Evolutionary conservation across 371 early-diverging fungal genomes (phyloP).

Genomic region (Mortierella sp.): DNA sequence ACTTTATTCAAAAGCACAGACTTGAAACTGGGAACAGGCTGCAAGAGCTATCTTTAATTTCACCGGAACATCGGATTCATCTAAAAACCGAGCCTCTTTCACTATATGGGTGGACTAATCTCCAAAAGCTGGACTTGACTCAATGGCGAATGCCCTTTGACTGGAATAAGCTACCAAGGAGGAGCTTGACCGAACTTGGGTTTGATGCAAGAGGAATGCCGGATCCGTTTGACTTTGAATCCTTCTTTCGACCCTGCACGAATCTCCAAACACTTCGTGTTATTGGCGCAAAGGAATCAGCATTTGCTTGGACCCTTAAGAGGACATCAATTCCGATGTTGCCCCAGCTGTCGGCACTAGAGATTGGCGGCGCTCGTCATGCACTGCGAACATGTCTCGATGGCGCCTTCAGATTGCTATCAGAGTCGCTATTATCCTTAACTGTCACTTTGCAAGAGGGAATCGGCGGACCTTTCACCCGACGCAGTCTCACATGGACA

Average conservation of each 20-base stretch:
- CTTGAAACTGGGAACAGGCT: neutral
- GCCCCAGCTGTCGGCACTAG: constrained; percentile 7
- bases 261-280: constrained; percentile 9
- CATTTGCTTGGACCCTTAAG: constrained; percentile 8
- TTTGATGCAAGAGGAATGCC: neutral
- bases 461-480: neutral
- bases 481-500: constrained; percentile 10
- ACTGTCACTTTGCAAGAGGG: constrained; percentile 13
- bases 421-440: constrained; percentile 1
- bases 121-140: constrained; percentile 8
- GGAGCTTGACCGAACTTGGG: constrained; percentile 9
- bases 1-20: neutral
- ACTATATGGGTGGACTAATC: constrained; percentile 4
- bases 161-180: constrained; percentile 5
- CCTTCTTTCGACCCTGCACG: constrained; percentile 11
- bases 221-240: constrained; percentile 2
- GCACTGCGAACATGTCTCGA: constrained; percentile 6
- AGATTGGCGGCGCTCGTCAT: neutral
- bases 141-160: neutral
- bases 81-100: constrained; percentile 2
- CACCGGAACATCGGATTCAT: neutral
- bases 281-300: neutral
- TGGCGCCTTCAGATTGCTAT: neutral
- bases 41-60: constrained; percentile 9
- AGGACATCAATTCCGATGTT: neutral